Evolutionary conservation across 495 filamentous ascomycete species (phyloP).

Genomic region (Xylaria longipes): DNA sequence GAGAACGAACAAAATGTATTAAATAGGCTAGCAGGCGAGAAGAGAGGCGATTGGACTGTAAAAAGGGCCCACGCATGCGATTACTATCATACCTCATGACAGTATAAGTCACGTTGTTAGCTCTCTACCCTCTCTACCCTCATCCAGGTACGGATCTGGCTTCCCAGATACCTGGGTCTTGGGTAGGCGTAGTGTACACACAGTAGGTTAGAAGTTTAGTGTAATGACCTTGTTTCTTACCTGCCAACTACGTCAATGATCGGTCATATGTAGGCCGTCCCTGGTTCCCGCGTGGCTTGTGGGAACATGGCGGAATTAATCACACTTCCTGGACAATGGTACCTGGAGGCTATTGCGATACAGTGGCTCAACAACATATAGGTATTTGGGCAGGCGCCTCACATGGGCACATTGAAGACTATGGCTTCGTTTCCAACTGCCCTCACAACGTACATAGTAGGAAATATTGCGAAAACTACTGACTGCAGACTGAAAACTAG

Average conservation of each 20-base stretch:
- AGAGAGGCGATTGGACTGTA: background rate
- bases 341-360: background rate
- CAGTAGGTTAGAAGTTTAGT: background rate
- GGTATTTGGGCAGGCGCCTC: background rate
- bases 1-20: background rate
- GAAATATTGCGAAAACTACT: background rate
- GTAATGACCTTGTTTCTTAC: constrained; percentile 15
- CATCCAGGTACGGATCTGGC: constrained; percentile 15
- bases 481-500: background rate
- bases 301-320: constrained; percentile 26
- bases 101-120: background rate
- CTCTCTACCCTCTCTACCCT: background rate
- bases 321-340: background rate
- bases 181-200: background rate
- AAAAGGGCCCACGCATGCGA: background rate
- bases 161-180: background rate
- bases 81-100: constrained; percentile 7
- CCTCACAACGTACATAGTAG: too few relatives aligned
- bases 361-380: background rate
- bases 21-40: background rate
- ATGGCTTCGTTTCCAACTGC: too few relatives aligned
- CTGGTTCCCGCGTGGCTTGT: constrained; percentile 18
- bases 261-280: constrained; percentile 17
- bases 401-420: background rate
- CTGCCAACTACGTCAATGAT: constrained; percentile 23